Base-by-base conservation (phyloP, 768 basidiomycete genomes). In the Trametes meyenii region DNA sequence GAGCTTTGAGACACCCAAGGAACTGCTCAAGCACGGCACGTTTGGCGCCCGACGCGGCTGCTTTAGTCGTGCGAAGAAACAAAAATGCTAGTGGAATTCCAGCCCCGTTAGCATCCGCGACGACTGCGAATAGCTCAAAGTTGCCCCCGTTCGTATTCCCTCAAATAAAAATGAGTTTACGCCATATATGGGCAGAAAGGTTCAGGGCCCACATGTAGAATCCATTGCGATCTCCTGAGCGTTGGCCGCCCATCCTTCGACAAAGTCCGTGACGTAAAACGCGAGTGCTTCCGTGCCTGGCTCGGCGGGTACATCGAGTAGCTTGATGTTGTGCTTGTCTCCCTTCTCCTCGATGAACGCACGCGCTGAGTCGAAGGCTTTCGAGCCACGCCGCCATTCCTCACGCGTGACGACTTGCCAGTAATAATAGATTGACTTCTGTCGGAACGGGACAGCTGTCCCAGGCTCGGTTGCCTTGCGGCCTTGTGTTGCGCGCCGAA, bases 111-210 rank as follows among this genome's bases (percentile, higher is more conserved):
- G 73, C 65, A 44, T 77, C 74, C 0, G 75, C 73, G 5, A 77
- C 63, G 4, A 75, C 52, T 0, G 72, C 70, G 63, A 70, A 78
- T 0, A 75, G 46, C 56, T 78, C 75, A 52, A 63, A 76, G 10
- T 70, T 66, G 1, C 66, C 64, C 0, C 66, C 68, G 65, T 77
- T 77, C 1, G 74, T 76, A 4, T 74, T 70, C 69, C 71, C 76
- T 76, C n/a, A n/a, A n/a, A n/a, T n/a, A n/a, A n/a, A 45, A 45
- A n/a, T 19, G 24, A 21, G 11, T n/a, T n/a, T 8, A 45, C 11
- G 6, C 10, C 19, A 21, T 17, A n/a, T 21, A 45, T 6, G n/a
- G 38, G n/a, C 0, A 26, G 39, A 3, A 12, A 16, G 5, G 4
- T 16, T 5, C 16, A 2, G 4, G 29, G 23, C 63, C 1, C 39